Conservation (phyloP, 352 stramenopile genomes). For the Phytopythium helicoides region DNA sequence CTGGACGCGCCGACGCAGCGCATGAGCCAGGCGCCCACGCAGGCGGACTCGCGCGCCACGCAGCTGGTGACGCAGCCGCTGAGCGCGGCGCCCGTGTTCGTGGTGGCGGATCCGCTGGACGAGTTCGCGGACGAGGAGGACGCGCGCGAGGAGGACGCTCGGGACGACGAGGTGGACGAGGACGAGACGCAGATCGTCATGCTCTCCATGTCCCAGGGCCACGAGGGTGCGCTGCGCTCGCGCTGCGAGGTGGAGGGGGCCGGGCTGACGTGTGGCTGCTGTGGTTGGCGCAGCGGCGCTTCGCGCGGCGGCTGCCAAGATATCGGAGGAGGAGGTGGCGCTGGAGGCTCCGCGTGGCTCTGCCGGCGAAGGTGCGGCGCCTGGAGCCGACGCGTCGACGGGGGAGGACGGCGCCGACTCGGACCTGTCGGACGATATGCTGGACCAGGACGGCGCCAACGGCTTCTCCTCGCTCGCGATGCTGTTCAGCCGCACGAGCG, state of each 20-base stretch:
- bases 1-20: constrained; percentile 46
- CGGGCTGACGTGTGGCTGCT: too few species aligned
- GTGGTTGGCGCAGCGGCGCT: constrained; percentile 3
- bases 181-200: constrained; percentile 85
- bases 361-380: too few species aligned
- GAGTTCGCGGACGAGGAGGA: constrained; percentile 12
- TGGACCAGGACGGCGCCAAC: constrained; percentile 55
- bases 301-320: constrained; percentile 14
- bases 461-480: constrained; percentile 54
- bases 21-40: constrained; percentile 29
- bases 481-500: constrained; percentile 31
- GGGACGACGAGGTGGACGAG: constrained; percentile 53
- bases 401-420: constrained; percentile 44
- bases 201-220: constrained; percentile 57
- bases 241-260: background rate
- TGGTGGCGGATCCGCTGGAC: constrained; percentile 24
- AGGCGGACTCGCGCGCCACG: constrained; percentile 19
- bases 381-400: background rate
- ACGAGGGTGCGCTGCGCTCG: constrained; percentile 20
- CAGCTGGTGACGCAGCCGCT: constrained; percentile 20
- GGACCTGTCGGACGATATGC: constrained; percentile 70
- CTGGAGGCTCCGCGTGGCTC: constrained; percentile 7
- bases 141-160: constrained; percentile 2
- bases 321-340: constrained; percentile 50
- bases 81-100: constrained; percentile 39